Conservation (phyloP, 257 asterid species). For the Petunia secreta region DNA sequence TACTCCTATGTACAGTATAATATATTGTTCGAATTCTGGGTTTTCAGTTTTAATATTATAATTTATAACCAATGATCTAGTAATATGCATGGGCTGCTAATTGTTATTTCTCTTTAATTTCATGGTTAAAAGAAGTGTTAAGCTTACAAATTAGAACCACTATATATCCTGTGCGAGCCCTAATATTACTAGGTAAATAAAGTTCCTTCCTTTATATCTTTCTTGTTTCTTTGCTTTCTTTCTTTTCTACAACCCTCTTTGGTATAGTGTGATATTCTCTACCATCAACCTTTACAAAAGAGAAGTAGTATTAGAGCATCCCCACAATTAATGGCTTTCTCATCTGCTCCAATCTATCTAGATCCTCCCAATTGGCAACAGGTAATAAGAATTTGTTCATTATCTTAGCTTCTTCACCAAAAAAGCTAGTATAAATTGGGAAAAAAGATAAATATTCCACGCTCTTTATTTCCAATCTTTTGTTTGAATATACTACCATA, state of each 20-base stretch:
- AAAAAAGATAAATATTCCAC: slow-evolving; percentile 23
- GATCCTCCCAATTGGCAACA: slow-evolving; percentile 50
- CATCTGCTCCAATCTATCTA: slow-evolving; percentile 47
- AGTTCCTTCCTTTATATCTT: slow-evolving; percentile 34
- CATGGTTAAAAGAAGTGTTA: not conserved
- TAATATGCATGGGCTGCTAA: not conserved
- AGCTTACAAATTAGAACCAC: not conserved
- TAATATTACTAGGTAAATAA: slow-evolving; percentile 22
- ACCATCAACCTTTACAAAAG: slow-evolving; percentile 38
- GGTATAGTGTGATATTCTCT: slow-evolving; percentile 35
- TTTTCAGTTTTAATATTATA: not conserved
- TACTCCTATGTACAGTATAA: not conserved
- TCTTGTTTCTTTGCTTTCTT: slow-evolving; percentile 26
- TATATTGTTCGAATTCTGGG: not conserved
- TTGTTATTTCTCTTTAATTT: not conserved
- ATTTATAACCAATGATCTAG: not conserved
- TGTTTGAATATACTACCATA: slow-evolving; percentile 37
- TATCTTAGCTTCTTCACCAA: not conserved
- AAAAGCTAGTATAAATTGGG: not conserved
- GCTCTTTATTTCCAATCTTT: not conserved
- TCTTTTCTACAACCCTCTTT: slow-evolving; percentile 8
- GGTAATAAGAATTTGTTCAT: slow-evolving; percentile 27
- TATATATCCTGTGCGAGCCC: too few relatives aligned
- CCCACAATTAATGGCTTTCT: slow-evolving; percentile 42
- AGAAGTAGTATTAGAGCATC: not conserved